Conservation (phyloP, 495 filamentous ascomycete genomes). For the Saxispiralis lemnorum region DNA sequence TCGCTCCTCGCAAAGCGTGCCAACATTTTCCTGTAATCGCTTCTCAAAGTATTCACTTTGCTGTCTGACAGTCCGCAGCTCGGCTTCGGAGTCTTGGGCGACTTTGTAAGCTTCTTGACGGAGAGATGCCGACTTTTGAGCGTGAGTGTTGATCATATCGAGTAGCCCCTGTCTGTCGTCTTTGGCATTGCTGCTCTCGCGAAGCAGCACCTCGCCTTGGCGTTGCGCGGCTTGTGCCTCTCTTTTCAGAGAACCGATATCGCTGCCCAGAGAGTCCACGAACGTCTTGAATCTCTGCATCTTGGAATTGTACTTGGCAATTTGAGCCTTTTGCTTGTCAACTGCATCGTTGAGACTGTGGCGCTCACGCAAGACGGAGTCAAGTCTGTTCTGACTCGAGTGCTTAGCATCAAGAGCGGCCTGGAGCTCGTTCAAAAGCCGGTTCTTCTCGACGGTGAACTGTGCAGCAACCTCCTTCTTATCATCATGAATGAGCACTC, state of each 20-base stretch:
- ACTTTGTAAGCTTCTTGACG: conserved; percentile 2
- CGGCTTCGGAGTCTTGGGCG: background rate
- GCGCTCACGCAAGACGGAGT: conserved; percentile 2
- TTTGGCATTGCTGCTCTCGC: background rate
- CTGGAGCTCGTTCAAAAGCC: background rate
- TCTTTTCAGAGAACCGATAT: conserved; percentile 11
- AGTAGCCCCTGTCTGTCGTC: background rate
- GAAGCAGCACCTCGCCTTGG: conserved; percentile 1
- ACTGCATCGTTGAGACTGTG: background rate
- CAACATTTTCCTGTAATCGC: conserved; percentile 9
- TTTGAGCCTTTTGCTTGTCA: conserved; percentile 1
- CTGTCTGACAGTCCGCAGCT: background rate
- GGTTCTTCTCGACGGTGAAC: background rate
- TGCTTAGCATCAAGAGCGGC: background rate
- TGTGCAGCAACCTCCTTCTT: background rate
- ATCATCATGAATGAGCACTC: too few relatives aligned
- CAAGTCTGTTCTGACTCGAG: conserved; percentile 7
- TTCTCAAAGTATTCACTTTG: conserved; percentile 7
- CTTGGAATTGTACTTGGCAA: conserved; percentile 6
- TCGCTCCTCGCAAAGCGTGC: conserved; percentile 15
- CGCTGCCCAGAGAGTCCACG: conserved; percentile 16
- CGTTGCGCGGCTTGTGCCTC: background rate
- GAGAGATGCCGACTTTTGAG: conserved; percentile 1
- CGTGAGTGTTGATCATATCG: background rate
- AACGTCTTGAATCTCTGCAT: conserved; percentile 14